Base-by-base conservation (phyloP, 768 basidiomycete genomes). In the Xerocomellus chrysenteron region DNA sequence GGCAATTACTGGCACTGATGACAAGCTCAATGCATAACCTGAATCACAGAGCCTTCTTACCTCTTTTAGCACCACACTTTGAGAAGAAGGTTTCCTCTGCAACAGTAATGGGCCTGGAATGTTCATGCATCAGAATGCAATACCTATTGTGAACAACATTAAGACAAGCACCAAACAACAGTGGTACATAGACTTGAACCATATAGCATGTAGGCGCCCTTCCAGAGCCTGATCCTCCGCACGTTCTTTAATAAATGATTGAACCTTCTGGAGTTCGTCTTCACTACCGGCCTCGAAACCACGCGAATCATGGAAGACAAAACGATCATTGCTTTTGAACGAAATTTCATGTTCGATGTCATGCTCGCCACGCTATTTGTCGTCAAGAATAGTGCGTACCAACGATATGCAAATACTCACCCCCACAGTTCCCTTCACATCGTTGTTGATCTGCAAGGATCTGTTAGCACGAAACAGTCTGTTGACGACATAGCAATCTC, bases 271-370 rank as follows among this genome's bases (percentile, higher is more conserved):
- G 3, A 76, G 52, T 54, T 78, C 71, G 4, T 60, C 55, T 1
- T 24, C 60, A 3, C 58, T 60, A 4, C 76, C 76, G 19, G 73
- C 55, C 60, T 78, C 75, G 48, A 78, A 75, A 5, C 76, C 77
- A 43, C 66, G 53, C 17, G 77, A 78, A 54, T 78, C 76, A 39
- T 78, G 77, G 53, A 78, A 77, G 19, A 77, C 66, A 58, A 75
- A 78, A 3, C 59, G 47, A 4, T 56, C 61, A 33, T 73, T 73
- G 60, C 64, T 73, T 26, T 42, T 46, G 57, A 73, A 77, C 0
- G 8, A 65, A 56, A 49, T 39, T 28, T 49, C 48, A 13, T 49
- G 47, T 11, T 48, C 47, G 4, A 50, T 39, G 26, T 50, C 40
- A 74, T 65, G 52, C 26, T 57, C 40, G 12, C 54, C 54, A 41